phyloP scores from a whole-genome alignment of 1,284 basidiomycete genomes.

The Ceratorhiza oryzae-sativae region DNA sequence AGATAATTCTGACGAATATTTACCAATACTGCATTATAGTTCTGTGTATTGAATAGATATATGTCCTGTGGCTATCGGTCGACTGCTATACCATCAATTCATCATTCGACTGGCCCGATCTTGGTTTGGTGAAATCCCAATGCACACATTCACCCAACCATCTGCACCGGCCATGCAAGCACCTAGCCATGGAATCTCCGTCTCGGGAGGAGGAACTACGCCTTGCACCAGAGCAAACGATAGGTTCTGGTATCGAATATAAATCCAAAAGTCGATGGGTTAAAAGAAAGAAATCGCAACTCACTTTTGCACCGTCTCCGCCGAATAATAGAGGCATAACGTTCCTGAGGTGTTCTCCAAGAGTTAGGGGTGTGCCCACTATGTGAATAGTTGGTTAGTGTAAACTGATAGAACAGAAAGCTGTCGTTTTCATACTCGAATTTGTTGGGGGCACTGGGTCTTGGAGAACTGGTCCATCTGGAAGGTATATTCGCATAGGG shows the following conservation, averaged over 20 bases:
- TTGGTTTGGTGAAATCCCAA: constrained; percentile 59
- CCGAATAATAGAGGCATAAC: constrained; percentile 58
- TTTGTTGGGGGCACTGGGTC: constrained; percentile 79
- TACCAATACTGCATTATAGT: too few species aligned
- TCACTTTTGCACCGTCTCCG: constrained; percentile 40
- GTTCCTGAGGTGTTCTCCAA: constrained; percentile 51
- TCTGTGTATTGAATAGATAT: too few species aligned
- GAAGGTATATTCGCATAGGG: constrained; percentile 88
- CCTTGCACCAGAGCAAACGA: constrained; percentile 86
- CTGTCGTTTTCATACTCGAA: background rate
- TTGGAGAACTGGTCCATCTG: constrained; percentile 87
- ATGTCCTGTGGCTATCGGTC: too few species aligned
- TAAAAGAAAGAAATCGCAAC: constrained; percentile 48
- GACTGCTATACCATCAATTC: background rate
- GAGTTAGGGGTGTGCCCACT: constrained; percentile 49
- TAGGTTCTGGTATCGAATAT: constrained; percentile 47
- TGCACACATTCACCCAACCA: constrained; percentile 90
- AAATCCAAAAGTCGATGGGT: too few species aligned
- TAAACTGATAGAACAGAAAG: background rate
- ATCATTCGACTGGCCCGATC: constrained; percentile 7
- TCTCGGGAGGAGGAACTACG: constrained; percentile 81
- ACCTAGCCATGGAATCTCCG: constrained; percentile 92
- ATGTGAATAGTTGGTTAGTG: background rate
- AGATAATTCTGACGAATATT: too few species aligned
- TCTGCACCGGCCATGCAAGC: constrained; percentile 90